These are phyloP conservation scores for Thelephora aurantiotincta DNA, from an alignment of 768 basidiomycete species.

Conservation along the genomic window DNA sequence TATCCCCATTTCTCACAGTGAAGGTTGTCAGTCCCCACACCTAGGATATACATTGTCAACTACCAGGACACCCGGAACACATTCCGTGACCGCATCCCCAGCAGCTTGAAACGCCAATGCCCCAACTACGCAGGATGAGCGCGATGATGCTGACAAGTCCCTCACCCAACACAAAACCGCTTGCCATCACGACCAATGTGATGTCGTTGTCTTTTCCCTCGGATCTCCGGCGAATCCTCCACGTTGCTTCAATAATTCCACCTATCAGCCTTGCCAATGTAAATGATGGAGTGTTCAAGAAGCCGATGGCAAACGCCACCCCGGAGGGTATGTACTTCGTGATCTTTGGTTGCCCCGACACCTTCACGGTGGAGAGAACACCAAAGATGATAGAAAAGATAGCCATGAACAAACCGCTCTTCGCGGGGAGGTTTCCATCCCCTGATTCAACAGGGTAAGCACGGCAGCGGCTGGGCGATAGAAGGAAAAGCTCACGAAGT, in stretches of 20 bases:
- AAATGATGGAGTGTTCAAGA: constrained; percentile 92
- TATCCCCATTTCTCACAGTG: too few species aligned
- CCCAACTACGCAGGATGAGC: constrained; percentile 58
- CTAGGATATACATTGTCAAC: too few species aligned
- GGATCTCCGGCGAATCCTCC: neutral
- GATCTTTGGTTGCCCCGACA: constrained; percentile 33
- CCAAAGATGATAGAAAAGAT: constrained; percentile 62
- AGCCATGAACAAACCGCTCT: constrained; percentile 68
- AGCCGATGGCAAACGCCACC: constrained; percentile 90
- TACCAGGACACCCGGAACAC: constrained; percentile 48
- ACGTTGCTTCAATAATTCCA: constrained; percentile 66
- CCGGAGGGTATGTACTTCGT: constrained; percentile 85
- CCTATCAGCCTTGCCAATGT: constrained; percentile 85
- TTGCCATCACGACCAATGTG: constrained; percentile 73
- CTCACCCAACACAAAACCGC: constrained; percentile 93
- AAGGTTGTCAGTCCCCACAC: too few species aligned
- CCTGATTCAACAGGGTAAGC: constrained; percentile 28
- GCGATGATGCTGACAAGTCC: constrained; percentile 79
- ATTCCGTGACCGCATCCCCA: constrained; percentile 73
- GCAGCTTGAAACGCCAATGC: constrained; percentile 67
- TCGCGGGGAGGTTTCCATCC: constrained; percentile 69
- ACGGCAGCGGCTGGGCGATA: constrained; percentile 1
- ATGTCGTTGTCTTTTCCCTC: constrained; percentile 33
- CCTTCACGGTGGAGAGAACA: constrained; percentile 51
- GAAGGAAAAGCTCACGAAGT: constrained; percentile 35